These are phyloP conservation scores for Ogataea naganishii DNA, from an alignment of 805 yeast genomes.

Conservation along the genomic window DNA sequence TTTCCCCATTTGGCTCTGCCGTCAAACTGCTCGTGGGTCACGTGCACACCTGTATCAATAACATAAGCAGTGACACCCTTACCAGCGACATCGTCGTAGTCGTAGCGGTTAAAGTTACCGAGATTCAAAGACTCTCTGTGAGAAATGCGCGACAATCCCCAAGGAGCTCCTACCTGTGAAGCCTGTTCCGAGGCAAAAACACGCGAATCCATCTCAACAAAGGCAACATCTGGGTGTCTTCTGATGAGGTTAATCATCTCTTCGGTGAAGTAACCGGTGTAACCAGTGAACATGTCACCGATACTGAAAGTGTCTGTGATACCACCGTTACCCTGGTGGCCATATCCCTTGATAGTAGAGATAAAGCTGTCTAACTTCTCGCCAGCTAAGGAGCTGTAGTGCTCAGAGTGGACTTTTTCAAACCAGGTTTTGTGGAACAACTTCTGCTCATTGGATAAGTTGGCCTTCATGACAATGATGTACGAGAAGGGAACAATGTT, in stretches of 20 bases:
- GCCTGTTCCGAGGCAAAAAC: conserved; percentile 58
- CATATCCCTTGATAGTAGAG: conserved; percentile 15
- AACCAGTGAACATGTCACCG: conserved; percentile 57
- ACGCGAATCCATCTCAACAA: conserved; percentile 64
- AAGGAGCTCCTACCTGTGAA: conserved; percentile 78
- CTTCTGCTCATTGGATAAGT: conserved; percentile 41
- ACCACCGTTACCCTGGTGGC: conserved; percentile 33
- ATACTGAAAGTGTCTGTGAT: conserved; percentile 54
- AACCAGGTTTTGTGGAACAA: conserved; percentile 65
- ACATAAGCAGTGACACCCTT: conserved; percentile 81
- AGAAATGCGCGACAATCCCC: conserved; percentile 90
- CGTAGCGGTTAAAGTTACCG: conserved; percentile 64
- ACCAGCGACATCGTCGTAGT: conserved; percentile 68
- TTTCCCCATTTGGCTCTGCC: conserved; percentile 86
- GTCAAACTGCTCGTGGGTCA: conserved; percentile 66
- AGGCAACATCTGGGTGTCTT: conserved; percentile 44
- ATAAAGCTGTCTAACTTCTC: conserved; percentile 21
- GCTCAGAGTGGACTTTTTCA: conserved; percentile 38
- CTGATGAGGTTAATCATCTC: conserved; percentile 64
- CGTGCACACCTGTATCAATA: conserved; percentile 82
- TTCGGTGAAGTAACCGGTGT: conserved; percentile 77
- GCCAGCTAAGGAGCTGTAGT: conserved; percentile 20
- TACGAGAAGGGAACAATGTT: conserved; percentile 64
- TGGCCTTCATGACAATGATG: conserved; percentile 77
- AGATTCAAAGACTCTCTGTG: conserved; percentile 66